Conservation (phyloP, 176 grass and related monocot species). For the Sorghum bicolor region Sorghum_bicolor_NCBIv3 NC_012879.2:58906501-58907000, state of each 20-base stretch:
- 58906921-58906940: not conserved
- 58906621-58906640: not conserved
- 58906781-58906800: not conserved
- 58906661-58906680: not conserved
- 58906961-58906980: not conserved
- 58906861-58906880: not conserved
- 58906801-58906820: not conserved
- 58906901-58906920: slow-evolving; percentile 2
- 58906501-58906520: slow-evolving; percentile 15
- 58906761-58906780: not conserved
- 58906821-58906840: not conserved
- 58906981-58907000: slow-evolving; percentile 13
- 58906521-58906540: not conserved
- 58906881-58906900: not conserved
- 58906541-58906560: not conserved
- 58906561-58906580: not conserved
- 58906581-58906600: not conserved
- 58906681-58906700: not conserved
- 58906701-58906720: not conserved
- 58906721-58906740: not conserved
- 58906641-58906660: not conserved
- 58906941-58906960: not conserved
- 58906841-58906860: not conserved
- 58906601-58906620: not conserved
- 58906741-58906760: not conserved